These are phyloP conservation scores for Cryphonectria radicalis DNA, from an alignment of 2,329 filamentous ascomycete species.

Conservation along the genomic window DNA sequence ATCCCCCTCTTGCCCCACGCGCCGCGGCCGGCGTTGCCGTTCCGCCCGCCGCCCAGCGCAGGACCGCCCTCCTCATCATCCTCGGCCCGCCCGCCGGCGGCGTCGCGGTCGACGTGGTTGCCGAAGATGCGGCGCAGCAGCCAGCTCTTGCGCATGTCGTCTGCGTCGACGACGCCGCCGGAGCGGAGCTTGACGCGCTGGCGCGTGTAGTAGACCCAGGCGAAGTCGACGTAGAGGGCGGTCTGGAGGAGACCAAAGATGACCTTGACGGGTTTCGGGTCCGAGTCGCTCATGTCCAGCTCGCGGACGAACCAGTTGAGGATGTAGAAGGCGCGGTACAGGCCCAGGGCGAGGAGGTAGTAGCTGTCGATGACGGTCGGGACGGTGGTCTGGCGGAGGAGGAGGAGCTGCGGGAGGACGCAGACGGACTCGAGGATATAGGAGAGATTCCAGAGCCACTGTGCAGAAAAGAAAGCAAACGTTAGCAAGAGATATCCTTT, in stretches of 20 bases:
- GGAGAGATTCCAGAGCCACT: conserved; percentile 88
- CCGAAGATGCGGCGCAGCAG: conserved; percentile 79
- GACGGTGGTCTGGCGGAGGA: conserved; percentile 91
- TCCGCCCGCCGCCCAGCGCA: conserved; percentile 44
- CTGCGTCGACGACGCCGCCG: conserved; percentile 86
- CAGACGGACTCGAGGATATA: conserved; percentile 90
- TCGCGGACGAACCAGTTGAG: conserved; percentile 84
- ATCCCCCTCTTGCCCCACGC: conserved; percentile 70
- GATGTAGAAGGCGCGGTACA: conserved; percentile 87
- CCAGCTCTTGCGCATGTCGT: conserved; percentile 86
- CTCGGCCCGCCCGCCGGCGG: conserved; percentile 47
- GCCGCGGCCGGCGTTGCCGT: conserved; percentile 42
- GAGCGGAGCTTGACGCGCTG: conserved; percentile 91
- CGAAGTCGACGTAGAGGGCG: conserved; percentile 88
- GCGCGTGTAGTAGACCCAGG: conserved; percentile 93
- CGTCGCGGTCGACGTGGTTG: conserved; percentile 53
- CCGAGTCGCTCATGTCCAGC: conserved; percentile 59
- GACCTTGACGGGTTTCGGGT: conserved; percentile 73
- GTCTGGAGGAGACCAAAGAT: conserved; percentile 91
- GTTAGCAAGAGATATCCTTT: background rate
- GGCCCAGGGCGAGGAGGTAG: conserved; percentile 85
- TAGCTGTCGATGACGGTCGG: conserved; percentile 97
- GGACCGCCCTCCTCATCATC: conserved; percentile 65
- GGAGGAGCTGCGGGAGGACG: conserved; percentile 86
- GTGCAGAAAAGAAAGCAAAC: conserved; percentile 7